Base-by-base conservation (phyloP, 768 basidiomycete species). In the Panellus pusillus region DNA sequence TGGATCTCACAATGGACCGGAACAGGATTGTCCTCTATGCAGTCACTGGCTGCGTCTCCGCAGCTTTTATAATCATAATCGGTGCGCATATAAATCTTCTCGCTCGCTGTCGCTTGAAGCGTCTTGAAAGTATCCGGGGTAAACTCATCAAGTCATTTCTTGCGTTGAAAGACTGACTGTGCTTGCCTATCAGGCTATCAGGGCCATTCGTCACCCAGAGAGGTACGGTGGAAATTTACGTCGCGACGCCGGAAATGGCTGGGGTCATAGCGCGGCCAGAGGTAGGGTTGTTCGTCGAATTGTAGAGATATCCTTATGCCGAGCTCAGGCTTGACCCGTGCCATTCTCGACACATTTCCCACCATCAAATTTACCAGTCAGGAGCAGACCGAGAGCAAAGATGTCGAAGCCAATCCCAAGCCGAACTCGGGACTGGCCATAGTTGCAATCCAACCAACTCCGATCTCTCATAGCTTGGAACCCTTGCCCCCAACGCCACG, bases 301-400 rank as follows among this genome's bases (percentile, higher is more conserved):
- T 13, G 15, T 28, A 6, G 27, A 9, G 20, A 29, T 37, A 24
- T 24, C 37, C 19, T 40, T 40, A 20, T 17, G 19, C 39, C 20
- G 15, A 8, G 14, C 35, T 24, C 14, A n/a, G 94, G 94, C 7
- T 77, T 98, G 46, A 89, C 91, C 1, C 84, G 91, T 17, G 96
- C 96, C 17, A 94, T 98, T 52, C 75, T 98, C 50, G 95, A 98
- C 61, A 97, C 94, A 3, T 98, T 98, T 73, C 94, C 95, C 4
- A 73, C 97, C 57, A 86, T 96, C 71, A 93, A 93, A 68, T 98
- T 94, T 62, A 83, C 84, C 20, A 61, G 47, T 42, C 39, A 58
- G 7, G 50, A 47, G 35, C 48, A 55, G 18, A 46, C 38, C 7
- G 37, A 36, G 3, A 52, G 47, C 14, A 71, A 71, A 52, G 70